phyloP scores from a whole-genome alignment of 208 protist species.

The Wallacemonas sp. region DNA sequence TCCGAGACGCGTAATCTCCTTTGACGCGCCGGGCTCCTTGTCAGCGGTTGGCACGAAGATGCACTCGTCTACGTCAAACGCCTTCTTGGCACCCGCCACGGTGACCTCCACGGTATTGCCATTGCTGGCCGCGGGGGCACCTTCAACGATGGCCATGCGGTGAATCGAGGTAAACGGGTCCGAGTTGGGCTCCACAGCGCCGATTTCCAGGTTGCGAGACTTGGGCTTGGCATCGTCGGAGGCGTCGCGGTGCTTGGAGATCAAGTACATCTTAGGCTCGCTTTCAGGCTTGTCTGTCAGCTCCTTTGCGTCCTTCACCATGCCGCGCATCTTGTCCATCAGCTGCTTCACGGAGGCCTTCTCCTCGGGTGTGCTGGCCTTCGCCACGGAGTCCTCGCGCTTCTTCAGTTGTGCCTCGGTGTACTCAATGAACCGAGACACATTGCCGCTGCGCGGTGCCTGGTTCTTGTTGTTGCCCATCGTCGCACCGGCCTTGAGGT shows the following conservation, averaged over 20 bases:
- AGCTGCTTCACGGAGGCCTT: slow-evolving; percentile 19
- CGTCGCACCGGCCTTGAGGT: slow-evolving; percentile 21
- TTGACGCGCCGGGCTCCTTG: slow-evolving; percentile 14
- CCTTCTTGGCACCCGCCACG: slow-evolving; percentile 34
- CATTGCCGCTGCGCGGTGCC: slow-evolving; percentile 56
- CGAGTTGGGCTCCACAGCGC: neutral
- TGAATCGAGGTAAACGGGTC: slow-evolving; percentile 43
- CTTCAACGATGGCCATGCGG: slow-evolving; percentile 37
- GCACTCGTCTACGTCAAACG: slow-evolving; percentile 58
- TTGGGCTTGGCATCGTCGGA: slow-evolving; percentile 11
- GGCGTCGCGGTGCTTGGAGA: slow-evolving; percentile 10
- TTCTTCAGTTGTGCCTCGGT: slow-evolving; percentile 29
- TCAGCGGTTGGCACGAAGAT: slow-evolving; percentile 14
- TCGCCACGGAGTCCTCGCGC: slow-evolving; percentile 18
- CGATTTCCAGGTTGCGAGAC: neutral
- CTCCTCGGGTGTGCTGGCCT: slow-evolving; percentile 15
- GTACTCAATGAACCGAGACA: slow-evolving; percentile 60
- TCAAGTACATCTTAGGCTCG: slow-evolving; percentile 40
- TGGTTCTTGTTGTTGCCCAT: slow-evolving; percentile 37
- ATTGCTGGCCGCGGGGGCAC: slow-evolving; percentile 16
- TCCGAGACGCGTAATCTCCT: slow-evolving; percentile 39
- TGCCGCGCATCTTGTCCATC: slow-evolving; percentile 35
- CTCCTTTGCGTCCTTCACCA: slow-evolving; percentile 43
- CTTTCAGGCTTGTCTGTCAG: slow-evolving; percentile 25
- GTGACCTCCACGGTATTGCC: slow-evolving; percentile 37